Evolutionary conservation across 495 filamentous ascomycete species (phyloP).

Genomic region (Penicillium angulare): DNA sequence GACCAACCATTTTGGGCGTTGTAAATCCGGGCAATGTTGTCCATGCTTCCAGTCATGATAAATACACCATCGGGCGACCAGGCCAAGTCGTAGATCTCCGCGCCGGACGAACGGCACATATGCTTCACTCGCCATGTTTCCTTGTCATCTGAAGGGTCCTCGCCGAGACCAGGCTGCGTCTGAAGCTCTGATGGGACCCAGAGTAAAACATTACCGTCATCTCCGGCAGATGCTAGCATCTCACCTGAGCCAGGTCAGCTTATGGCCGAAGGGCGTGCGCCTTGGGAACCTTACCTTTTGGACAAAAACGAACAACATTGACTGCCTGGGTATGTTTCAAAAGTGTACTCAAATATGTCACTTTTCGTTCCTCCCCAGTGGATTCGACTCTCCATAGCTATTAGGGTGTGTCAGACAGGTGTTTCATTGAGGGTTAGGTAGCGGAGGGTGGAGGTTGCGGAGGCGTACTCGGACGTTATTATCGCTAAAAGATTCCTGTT

Average conservation of each 20-base stretch:
- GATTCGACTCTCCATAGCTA: conserved; percentile 89
- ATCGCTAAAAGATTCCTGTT: conserved; percentile 53
- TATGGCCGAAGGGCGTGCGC: conserved; percentile 4
- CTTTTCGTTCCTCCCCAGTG: conserved; percentile 81
- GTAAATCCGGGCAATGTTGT: conserved; percentile 96
- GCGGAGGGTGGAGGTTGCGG: conserved; percentile 9
- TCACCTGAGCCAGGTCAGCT: conserved; percentile 62
- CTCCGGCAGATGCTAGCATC: conserved; percentile 88
- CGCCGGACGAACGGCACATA: conserved; percentile 90
- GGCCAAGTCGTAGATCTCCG: conserved; percentile 96
- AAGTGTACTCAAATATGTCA: conserved; percentile 87
- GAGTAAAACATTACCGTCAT: conserved; percentile 93
- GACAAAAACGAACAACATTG: conserved; percentile 95
- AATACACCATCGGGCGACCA: conserved; percentile 97
- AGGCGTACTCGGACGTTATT: conserved; percentile 88
- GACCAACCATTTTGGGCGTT: conserved; percentile 82
- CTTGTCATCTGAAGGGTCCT: conserved; percentile 87
- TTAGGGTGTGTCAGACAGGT: conserved; percentile 34
- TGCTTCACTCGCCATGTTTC: conserved; percentile 96
- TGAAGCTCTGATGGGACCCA: conserved; percentile 88
- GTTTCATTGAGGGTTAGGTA: conserved; percentile 7
- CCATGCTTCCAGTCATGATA: conserved; percentile 99
- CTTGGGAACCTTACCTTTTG: conserved; percentile 61
- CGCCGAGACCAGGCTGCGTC: conserved; percentile 64
- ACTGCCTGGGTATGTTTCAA: conserved; percentile 95